Base-by-base conservation (phyloP, 192 early-diverging fungal species). In the Coemansia sp. region DNA sequence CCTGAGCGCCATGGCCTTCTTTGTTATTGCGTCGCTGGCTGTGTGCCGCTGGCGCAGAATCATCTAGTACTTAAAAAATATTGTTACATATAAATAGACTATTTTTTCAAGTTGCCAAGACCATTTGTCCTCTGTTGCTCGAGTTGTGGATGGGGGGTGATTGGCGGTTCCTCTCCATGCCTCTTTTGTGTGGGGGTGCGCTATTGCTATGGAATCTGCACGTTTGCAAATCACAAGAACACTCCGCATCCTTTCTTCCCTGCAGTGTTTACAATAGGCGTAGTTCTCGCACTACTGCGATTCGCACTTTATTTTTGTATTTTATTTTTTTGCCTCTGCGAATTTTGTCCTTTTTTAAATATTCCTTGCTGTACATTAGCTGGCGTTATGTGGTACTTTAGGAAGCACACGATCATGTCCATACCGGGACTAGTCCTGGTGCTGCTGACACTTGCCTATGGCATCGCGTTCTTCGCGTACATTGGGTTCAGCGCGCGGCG, bases 341-440 rank as follows among this genome's bases (percentile, higher is more conserved):
- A 21, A 27, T 27, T 48, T 54, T 41, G 39, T 39, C 19, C 17
- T 63, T 44, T 41, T 27, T 27, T 27, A 27, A 27, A 27, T 27
- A 27, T 27, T 27, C 24, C 24, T 27, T 37, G 13, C 11, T 65
- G 17, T 67, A 19, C 56, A n/a, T 63, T 33, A 54, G 27, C 24
- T 54, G 29, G 27, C 29, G 10, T 24, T 37, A 78, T 78, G 81
- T 78, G 72, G 81, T 68, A 75, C 35, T 66, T 78, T 53, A 50
- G 81, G 41, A 78, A 85, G 45, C 75, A 78, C 63, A 85, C 84
- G 34, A 51, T 85, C 3, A 14, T 73, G 6, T 85, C 84, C n/a
- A 59, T 85, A 53, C 78, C 76, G 3, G 83, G 83, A 59, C 56
- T 81, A 1, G 24, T 69, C 34, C 62, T 77, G 34, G 59, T 85